Percentiles rank a stretch among this genome's conserved stretches.
phyloP scores from a whole-genome alignment of 768 basidiomycete genomes.

The Suillus subalutaceus region DNA sequence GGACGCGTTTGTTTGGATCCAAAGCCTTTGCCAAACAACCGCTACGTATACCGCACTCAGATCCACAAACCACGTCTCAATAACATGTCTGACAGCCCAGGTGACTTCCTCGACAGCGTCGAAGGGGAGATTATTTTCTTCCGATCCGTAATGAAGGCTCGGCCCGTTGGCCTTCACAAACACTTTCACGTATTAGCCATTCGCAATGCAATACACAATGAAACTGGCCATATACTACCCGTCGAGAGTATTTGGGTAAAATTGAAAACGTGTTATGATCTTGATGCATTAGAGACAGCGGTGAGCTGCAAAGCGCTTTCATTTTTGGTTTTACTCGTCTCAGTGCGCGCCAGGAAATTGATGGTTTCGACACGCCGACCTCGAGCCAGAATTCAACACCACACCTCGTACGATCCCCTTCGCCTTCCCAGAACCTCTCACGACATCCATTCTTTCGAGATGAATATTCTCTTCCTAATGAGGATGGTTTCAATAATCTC shows the following conservation, averaged over 20 bases:
- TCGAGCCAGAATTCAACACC: constrained; percentile 46
- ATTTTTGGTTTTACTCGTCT: constrained; percentile 8
- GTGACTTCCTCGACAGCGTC: constrained; percentile 64
- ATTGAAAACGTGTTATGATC: constrained; percentile 68
- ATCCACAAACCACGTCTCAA: background rate
- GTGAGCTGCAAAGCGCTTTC: constrained; percentile 42
- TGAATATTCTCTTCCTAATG: constrained; percentile 65
- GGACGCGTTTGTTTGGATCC: constrained; percentile 16
- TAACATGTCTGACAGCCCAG: constrained; percentile 21
- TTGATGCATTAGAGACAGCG: constrained; percentile 73
- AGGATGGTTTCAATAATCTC: constrained; percentile 60
- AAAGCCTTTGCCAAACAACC: constrained; percentile 28
- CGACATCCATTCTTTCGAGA: constrained; percentile 73
- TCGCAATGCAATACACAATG: constrained; percentile 68
- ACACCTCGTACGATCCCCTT: constrained; percentile 62
- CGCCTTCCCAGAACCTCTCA: constrained; percentile 68
- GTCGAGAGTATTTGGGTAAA: constrained; percentile 77
- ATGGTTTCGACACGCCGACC: constrained; percentile 47
- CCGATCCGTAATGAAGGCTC: constrained; percentile 75
- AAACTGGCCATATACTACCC: constrained; percentile 63
- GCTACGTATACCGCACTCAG: background rate
- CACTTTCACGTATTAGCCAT: constrained; percentile 83
- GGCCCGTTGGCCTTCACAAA: constrained; percentile 82
- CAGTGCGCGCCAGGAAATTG: constrained; percentile 41
- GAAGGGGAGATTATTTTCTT: constrained; percentile 88